A percentile compares a stretch with the other conserved stretches of the same genome.
Conservation (phyloP, 1,284 basidiomycete genomes). For the Anthracocystis walkeri region DNA sequence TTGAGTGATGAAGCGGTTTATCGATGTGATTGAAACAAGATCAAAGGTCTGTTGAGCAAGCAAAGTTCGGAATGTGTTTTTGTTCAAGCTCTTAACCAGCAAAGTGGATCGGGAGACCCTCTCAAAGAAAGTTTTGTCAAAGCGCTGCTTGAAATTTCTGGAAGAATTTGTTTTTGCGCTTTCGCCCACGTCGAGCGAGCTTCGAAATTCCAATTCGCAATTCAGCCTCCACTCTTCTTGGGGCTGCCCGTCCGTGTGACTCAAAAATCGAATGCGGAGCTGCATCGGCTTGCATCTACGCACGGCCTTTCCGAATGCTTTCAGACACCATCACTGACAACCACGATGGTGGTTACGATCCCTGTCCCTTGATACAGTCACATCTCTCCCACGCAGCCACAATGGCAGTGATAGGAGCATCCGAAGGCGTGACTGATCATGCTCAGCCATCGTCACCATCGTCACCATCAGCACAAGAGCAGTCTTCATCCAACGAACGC, state of each 20-base stretch:
- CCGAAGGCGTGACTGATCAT: slow-evolving; percentile 1
- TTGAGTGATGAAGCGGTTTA: background rate
- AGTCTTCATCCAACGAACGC: background rate
- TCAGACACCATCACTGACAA: background rate
- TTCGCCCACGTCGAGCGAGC: slow-evolving; percentile 5
- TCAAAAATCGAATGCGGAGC: background rate
- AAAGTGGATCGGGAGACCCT: slow-evolving; percentile 19
- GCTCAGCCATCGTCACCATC: background rate
- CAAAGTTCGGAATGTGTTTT: background rate
- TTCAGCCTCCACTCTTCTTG: slow-evolving; percentile 12
- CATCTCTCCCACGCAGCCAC: background rate
- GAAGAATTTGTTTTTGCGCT: slow-evolving; percentile 16
- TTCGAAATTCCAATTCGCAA: background rate
- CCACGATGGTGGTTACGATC: background rate
- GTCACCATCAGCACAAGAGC: background rate
- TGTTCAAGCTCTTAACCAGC: too few species aligned
- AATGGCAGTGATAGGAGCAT: slow-evolving; percentile 18
- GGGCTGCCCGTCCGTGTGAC: background rate
- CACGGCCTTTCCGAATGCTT: slow-evolving; percentile 8
- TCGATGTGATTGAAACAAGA: slow-evolving; percentile 6
- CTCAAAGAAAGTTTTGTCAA: slow-evolving; percentile 1
- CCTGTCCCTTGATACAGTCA: background rate
- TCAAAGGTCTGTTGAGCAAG: background rate
- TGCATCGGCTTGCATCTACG: slow-evolving; percentile 17
- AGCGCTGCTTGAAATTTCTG: slow-evolving; percentile 32